Evolutionary conservation across 1,139 yeast species (phyloP), one percentile per base, ranked within the genome.

Genomic region (Blastobotrys buckinghamii): DNA sequence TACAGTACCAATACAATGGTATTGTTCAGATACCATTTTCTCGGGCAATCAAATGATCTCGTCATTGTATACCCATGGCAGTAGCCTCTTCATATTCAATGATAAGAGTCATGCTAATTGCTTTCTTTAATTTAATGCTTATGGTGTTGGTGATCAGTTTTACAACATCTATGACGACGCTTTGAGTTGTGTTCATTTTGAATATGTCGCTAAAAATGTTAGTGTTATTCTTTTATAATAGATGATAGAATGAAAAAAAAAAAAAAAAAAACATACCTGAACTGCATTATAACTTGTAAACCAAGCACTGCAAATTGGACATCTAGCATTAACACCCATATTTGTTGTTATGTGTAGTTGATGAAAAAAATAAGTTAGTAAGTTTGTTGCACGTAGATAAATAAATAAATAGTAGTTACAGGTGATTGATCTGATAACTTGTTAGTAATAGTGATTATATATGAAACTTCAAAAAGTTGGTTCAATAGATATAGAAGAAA

Each of bases 241-340:
- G n/a, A n/a, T 29, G n/a, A 3, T 29, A 6, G 6, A 12, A 29
- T 22, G 24, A 22, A 5, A 5, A 22, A 22, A 22, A 5, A 5
- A 5, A 5, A 32, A 16, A 6, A 9, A 6, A 5, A 17, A 5
- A 35, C 38, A 35, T 35, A 35, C 38, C 17, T 39, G 39, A 15
- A 44, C 47, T 13, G 47, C 47, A 15, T 29, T 22, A 35, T 44
- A 44, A 16, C 42, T 38, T 30, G 27, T 44, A 32, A 44, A 44
- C 47, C 47, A 44, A 15, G 15, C 19, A 22, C 38, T 32, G 24
- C 47, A 44, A 26, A 22, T 26, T 9, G 47, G 47, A 44, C 47
- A 44, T 44, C 47, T 27, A 16, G 39, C 47, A 22, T 20, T 29
- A n/a, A 38, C 47, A 32, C 47, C 47, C 47, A 44, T 44, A 22